Conservation (phyloP, 495 filamentous ascomycete genomes). For the Aspergillus egyptiacus region DNA sequence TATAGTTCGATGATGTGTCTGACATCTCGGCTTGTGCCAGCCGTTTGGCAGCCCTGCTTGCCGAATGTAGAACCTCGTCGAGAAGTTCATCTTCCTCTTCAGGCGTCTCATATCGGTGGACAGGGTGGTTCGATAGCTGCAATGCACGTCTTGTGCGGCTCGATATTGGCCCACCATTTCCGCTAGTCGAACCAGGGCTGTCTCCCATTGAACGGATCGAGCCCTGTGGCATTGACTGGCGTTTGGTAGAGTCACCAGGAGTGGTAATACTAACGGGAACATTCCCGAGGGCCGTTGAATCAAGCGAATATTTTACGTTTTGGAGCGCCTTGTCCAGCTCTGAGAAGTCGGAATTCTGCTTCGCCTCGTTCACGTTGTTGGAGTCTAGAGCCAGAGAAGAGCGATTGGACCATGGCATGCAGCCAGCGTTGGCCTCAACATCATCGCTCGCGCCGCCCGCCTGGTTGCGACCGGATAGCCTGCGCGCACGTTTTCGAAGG, state of each 20-base stretch:
- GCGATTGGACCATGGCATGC: conserved; percentile 80
- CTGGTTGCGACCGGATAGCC: conserved; percentile 87
- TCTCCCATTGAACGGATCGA: conserved; percentile 58
- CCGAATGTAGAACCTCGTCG: conserved; percentile 68
- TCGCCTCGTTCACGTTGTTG: conserved; percentile 41
- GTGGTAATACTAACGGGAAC: conserved; percentile 43
- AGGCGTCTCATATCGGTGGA: conserved; percentile 82
- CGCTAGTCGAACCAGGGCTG: conserved; percentile 49
- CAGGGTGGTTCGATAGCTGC: conserved; percentile 65
- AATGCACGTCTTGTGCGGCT: conserved; percentile 78
- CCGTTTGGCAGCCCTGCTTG: conserved; percentile 49
- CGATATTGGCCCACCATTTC: conserved; percentile 59
- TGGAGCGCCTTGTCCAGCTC: conserved; percentile 79
- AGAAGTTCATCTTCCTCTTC: conserved; percentile 96
- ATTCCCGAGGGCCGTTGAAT: conserved; percentile 45
- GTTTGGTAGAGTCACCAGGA: conserved; percentile 49
- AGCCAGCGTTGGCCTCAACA: conserved; percentile 85
- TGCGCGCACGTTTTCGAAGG: conserved; percentile 84
- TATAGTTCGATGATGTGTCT: conserved; percentile 34
- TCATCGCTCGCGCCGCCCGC: conserved; percentile 71
- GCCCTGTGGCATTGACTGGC: conserved; percentile 71
- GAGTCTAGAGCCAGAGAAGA: conserved; percentile 78
- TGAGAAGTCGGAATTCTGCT: conserved; percentile 44
- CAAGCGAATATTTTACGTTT: conserved; percentile 58
- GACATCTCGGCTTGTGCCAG: conserved; percentile 46